Evolutionary conservation across 2,329 filamentous ascomycete genomes (phyloP), one percentile per base, ranked within the genome.

Genomic region (Stagonosporopsis rhizophila): DNA sequence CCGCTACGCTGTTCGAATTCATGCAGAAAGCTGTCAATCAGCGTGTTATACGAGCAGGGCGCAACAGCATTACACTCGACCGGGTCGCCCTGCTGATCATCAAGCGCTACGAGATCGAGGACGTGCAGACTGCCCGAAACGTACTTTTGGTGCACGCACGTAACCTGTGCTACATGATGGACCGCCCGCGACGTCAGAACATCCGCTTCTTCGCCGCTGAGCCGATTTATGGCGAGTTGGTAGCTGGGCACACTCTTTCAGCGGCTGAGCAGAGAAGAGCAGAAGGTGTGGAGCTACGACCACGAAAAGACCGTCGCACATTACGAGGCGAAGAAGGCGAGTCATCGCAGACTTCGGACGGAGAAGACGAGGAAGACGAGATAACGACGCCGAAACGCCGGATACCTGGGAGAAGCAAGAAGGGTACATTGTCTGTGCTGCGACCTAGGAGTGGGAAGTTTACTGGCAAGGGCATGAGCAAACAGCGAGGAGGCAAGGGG

Each of bases 161-260:
- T 19, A 76, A 77, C 37, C 46, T 78, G 8, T 68, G 72, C 44
- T 75, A 74, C 38, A 75, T 76, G 65, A 78, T 78, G 67, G 66
- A 71, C 8, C 70, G 75, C 46, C 70, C 70, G 2, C 68, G 71
- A 32, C 66, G 71, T 25, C 70, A 71, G 42, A 68, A 53, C 22
- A 53, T 67, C 22, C 59, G 62, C 2, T 72, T 69, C 35, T 75
- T 75, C 32, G 59, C 60, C 4, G 58, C 66, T 6, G 72, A 74
- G 39, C 70, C 72, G 0, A 69, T 77, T 27, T 76, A 74, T 30
- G 57, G 65, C 11, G 72, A 76, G 49, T 52, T 75, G 9, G 49
- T 56, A 37, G 59, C 60, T 15, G 68, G 61, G 5, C 70, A 69
- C 44, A 61, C 39, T n/a, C 61, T 75, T 2, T 65, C 70, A 2